These are phyloP conservation scores for Cyberlindnera mycetangii DNA, from an alignment of 805 yeast genomes.

Conservation along the genomic window DNA sequence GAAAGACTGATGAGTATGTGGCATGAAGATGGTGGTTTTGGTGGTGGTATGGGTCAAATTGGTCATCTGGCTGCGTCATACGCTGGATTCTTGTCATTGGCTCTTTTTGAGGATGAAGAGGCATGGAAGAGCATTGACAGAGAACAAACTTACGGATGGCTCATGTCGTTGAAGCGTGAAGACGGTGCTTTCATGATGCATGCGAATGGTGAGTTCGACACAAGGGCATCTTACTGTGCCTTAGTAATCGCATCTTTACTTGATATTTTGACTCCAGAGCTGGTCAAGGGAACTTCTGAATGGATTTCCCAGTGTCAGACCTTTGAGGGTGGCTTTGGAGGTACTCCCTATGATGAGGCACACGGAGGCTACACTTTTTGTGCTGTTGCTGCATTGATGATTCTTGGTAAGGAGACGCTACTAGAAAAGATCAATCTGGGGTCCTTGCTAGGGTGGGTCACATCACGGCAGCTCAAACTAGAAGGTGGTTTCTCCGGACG, in stretches of 20 bases:
- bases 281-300: slow-evolving; percentile 47
- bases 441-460: slow-evolving; percentile 61
- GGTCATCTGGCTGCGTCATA: slow-evolving; percentile 86
- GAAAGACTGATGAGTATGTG: slow-evolving; percentile 32
- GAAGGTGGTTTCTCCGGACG: slow-evolving; percentile 92
- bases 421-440: slow-evolving; percentile 43
- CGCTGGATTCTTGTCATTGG: slow-evolving; percentile 67
- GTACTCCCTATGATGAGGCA: slow-evolving; percentile 78
- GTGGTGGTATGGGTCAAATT: slow-evolving; percentile 80
- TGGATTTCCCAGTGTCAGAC: slow-evolving; percentile 78
- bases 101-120: slow-evolving; percentile 44
- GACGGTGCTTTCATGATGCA: slow-evolving; percentile 83
- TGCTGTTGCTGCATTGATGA: slow-evolving; percentile 64
- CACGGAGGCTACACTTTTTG: slow-evolving; percentile 98
- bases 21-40: slow-evolving; percentile 60
- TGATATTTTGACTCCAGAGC: slow-evolving; percentile 57
- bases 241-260: slow-evolving; percentile 68
- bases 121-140: slow-evolving; percentile 46
- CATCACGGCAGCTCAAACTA: slow-evolving; percentile 59
- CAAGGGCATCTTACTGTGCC: slow-evolving; percentile 85
- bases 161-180: slow-evolving; percentile 53
- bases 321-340: slow-evolving; percentile 94
- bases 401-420: slow-evolving; percentile 37
- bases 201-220: slow-evolving; percentile 76
- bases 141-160: slow-evolving; percentile 55